Conservation (phyloP, 2,329 filamentous ascomycete genomes). For the Cladosporium sp. region DNA sequence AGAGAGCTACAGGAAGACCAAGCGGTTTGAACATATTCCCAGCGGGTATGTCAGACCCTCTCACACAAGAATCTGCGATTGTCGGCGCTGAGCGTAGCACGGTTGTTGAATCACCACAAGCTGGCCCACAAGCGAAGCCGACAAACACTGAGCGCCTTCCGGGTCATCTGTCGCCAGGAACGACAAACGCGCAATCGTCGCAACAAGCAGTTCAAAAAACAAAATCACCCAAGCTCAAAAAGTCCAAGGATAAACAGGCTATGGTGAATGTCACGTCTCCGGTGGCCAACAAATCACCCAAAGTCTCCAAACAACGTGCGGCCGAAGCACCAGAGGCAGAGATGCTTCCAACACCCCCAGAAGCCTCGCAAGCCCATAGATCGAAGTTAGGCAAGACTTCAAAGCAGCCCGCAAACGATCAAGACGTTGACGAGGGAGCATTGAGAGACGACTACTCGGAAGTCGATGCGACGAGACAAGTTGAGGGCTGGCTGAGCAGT, state of each 20-base stretch:
- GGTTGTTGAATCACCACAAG: background rate
- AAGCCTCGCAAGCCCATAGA: background rate
- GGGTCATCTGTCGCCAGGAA: background rate
- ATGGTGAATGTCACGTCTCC: background rate
- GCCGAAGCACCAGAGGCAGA: background rate
- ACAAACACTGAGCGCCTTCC: background rate
- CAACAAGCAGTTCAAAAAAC: background rate
- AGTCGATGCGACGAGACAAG: constrained; percentile 12
- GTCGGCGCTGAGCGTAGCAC: background rate
- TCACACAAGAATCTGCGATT: background rate
- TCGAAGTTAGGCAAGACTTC: background rate
- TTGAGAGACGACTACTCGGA: background rate
- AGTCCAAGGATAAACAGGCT: background rate
- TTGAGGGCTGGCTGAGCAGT: constrained; percentile 20
- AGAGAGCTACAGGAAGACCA: constrained; percentile 13
- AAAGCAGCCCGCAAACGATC: background rate
- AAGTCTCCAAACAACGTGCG: background rate
- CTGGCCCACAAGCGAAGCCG: background rate
- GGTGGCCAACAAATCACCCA: background rate
- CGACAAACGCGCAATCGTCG: background rate
- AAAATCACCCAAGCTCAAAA: background rate
- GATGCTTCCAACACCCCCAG: background rate
- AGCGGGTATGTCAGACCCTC: background rate
- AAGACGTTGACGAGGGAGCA: background rate
- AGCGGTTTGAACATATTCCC: constrained; percentile 16